Base-by-base conservation (phyloP, 352 stramenopile genomes). In the Globisporangium sylvaticum region DNA sequence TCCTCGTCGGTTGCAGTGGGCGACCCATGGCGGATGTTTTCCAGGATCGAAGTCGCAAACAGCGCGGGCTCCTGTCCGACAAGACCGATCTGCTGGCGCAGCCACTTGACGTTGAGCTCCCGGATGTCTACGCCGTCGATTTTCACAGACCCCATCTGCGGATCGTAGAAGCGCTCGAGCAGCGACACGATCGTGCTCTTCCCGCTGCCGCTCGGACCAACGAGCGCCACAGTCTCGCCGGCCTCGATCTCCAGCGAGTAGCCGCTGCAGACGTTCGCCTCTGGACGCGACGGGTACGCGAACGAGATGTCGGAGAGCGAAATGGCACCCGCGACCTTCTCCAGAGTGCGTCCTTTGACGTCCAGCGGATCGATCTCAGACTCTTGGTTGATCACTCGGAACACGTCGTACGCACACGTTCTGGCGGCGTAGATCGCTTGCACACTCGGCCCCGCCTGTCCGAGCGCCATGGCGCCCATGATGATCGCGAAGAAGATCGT, bases 271-370 rank as follows among this genome's bases (percentile, higher is more conserved):
- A 91, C 77, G n/a, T 76, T 73, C 18, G 87, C 65, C 9, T 89
- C 68, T 10, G 83, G 79, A 4, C 80, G 79, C 14, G 80, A 84
- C 24, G 83, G 83, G 58, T 90, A 90, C 10, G 78, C 75, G 62
- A 91, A 91, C 1, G 75, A 77, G 7, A 99, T 94, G 62, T 94
- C 83, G 20, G 91, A 82, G 67, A 99, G 87, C 37, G 88, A 64
- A 62, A 92, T 91, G 3, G 55, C 48, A 22, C 83, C 69, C 46
- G 64, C 32, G 34, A 89, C 61, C 7, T 62, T 39, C 54, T 65
- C 64, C 7, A 78, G 59, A 56, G 60, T 75, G 15, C 62, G 66
- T 52, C 78, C 76, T 18, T 56, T 27, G 4, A 75, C 70, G 50
- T 64, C 74, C 3, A 80, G 60, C 8, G 84, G 81, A 44, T 90